Evolutionary conservation across 371 early-diverging fungal species (phyloP).

Genomic region (Nosema muscidifuracis): DNA sequence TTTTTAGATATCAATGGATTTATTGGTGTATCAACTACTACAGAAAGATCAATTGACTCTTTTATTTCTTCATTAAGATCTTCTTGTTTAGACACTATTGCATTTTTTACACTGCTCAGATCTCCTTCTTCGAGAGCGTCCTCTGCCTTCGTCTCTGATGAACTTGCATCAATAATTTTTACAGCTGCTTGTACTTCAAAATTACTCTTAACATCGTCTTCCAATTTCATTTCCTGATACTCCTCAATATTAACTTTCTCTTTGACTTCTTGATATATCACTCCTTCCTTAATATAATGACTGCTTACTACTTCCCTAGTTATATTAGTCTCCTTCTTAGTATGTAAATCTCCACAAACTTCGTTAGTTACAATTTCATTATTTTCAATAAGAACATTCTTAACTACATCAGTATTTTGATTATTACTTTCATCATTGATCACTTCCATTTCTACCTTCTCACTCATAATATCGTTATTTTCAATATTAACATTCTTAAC

Average conservation of each 20-base stretch:
- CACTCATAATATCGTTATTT: not conserved
- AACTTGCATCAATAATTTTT: conserved; percentile 1
- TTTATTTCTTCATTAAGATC: conserved; percentile 24
- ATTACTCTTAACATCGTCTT: not conserved
- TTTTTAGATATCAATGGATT: conserved; percentile 10
- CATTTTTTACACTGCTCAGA: conserved; percentile 22
- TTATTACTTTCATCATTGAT: not conserved
- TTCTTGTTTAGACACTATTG: conserved; percentile 14
- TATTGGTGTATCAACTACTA: conserved; percentile 24
- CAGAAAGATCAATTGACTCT: conserved; percentile 22
- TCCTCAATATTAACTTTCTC: too few species aligned
- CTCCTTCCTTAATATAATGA: too few species aligned
- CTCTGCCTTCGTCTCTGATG: not conserved
- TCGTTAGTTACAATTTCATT: not conserved
- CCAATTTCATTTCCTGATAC: too few species aligned
- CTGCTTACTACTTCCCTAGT: too few species aligned
- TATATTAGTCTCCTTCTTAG: too few species aligned
- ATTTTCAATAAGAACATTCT: not conserved
- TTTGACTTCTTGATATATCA: too few species aligned
- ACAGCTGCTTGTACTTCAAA: conserved; percentile 9
- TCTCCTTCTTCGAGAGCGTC: conserved; percentile 5
- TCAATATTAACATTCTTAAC: not conserved
- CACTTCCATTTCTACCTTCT: not conserved
- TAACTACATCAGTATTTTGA: not conserved
- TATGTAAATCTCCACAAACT: too few species aligned